These are phyloP conservation scores for Pichia sp. DNA, from an alignment of 1,139 yeast species.

Conservation along the genomic window DNA sequence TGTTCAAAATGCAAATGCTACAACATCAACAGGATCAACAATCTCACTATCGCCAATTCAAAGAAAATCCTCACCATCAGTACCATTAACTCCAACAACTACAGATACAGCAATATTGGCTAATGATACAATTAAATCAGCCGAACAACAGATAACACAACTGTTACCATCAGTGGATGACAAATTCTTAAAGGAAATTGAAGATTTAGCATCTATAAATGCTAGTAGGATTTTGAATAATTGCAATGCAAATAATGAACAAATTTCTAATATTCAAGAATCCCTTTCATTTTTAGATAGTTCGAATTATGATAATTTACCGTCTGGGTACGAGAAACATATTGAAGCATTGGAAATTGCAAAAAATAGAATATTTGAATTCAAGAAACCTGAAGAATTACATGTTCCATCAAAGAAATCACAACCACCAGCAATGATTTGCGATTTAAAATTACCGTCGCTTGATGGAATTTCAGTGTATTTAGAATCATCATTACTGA, in stretches of 20 bases:
- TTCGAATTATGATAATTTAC: conserved; percentile 30
- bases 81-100: too few relatives aligned
- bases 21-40: not conserved
- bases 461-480: conserved; percentile 49
- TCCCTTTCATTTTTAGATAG: conserved; percentile 19
- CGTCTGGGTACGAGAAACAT: conserved; percentile 45
- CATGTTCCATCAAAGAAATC: conserved; percentile 15
- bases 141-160: too few relatives aligned
- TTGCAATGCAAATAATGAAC: conserved; percentile 5
- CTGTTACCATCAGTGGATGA: too few relatives aligned
- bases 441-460: conserved; percentile 42
- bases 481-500: conserved; percentile 70
- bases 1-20: conserved; percentile 1
- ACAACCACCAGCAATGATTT: conserved; percentile 16
- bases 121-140: too few relatives aligned
- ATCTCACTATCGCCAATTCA: not conserved
- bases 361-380: conserved; percentile 32
- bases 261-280: conserved; percentile 9
- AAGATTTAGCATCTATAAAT: conserved; percentile 9
- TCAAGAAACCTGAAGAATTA: conserved; percentile 13
- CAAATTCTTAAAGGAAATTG: conserved; percentile 5
- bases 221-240: conserved; percentile 11
- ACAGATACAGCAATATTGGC: not conserved
- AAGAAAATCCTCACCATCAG: too few relatives aligned
- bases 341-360: conserved; percentile 41